Percentiles rank a stretch among this genome's conserved stretches.
phyloP scores from a whole-genome alignment of 306 rosid species.

The Oxytropis ochrocephala region DNA sequence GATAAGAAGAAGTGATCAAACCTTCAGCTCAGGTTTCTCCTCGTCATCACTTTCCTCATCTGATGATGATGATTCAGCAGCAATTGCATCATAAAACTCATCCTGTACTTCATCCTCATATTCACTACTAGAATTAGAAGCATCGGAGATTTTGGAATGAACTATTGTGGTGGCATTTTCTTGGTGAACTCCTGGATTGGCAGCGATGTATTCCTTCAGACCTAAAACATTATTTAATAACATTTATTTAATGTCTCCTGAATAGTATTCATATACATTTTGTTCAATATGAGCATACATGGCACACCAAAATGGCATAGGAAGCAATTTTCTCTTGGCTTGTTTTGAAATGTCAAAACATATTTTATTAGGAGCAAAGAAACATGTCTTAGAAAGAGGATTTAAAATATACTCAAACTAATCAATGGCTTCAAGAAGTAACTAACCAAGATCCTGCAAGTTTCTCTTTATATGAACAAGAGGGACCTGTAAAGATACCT shows the following conservation, averaged over 20 bases:
- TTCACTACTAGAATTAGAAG: conserved; percentile 45
- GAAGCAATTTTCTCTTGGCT: background rate
- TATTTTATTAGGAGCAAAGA: background rate
- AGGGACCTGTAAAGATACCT: background rate
- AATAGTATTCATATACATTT: background rate
- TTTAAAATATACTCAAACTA: background rate
- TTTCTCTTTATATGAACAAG: background rate
- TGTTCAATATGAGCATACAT: conserved; percentile 3
- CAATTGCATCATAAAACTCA: conserved; percentile 93
- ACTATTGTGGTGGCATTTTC: conserved; percentile 52
- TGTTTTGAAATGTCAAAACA: background rate
- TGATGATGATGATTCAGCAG: conserved; percentile 60
- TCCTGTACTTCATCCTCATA: conserved; percentile 67
- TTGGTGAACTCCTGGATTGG: conserved; percentile 63
- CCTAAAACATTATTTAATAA: conserved; percentile 45
- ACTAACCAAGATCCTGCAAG: background rate
- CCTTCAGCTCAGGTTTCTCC: conserved; percentile 28
- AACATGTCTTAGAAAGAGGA: background rate
- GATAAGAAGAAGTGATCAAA: conserved; percentile 30
- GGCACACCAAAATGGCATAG: background rate
- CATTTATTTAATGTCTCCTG: conserved; percentile 16
- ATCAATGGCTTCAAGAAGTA: background rate
- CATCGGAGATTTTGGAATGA: conserved; percentile 56
- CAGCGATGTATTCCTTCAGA: conserved; percentile 79
- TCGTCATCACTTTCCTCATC: conserved; percentile 33